phyloP scores from a whole-genome alignment of 805 yeast genomes.

The Saccharomycopsis oosterbeekiorum region DNA sequence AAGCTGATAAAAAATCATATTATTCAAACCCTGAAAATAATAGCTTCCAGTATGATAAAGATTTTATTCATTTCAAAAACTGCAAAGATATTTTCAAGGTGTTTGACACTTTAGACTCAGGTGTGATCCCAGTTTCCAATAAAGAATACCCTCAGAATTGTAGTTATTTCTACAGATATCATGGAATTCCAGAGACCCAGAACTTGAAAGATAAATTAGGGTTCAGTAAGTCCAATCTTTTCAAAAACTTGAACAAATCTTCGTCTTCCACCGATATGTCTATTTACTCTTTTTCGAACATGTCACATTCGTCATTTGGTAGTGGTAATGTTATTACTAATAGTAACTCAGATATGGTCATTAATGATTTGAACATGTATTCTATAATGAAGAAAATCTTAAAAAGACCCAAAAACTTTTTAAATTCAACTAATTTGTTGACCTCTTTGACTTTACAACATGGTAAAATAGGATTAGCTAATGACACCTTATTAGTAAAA shows the following conservation, averaged over 20 bases:
- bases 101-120: conserved; percentile 15
- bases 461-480: conserved; percentile 17
- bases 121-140: conserved; percentile 14
- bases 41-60: conserved; percentile 5
- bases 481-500: conserved; percentile 8
- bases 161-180: conserved; percentile 12
- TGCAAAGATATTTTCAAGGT: conserved; percentile 5
- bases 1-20: conserved; percentile 6
- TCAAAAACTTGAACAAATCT: conserved; percentile 1
- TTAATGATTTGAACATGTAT: conserved; percentile 11
- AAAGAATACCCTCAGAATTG: conserved; percentile 11
- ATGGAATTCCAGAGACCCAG: conserved; percentile 10
- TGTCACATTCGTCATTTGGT: neutral
- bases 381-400: conserved; percentile 9
- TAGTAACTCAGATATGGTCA: neutral
- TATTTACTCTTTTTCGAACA: neutral
- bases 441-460: conserved; percentile 16
- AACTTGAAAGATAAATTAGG: conserved; percentile 6
- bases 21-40: neutral
- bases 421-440: conserved; percentile 4
- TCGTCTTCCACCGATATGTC: conserved; percentile 3
- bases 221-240: conserved; percentile 6
- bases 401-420: conserved; percentile 6
- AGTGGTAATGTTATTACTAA: neutral
- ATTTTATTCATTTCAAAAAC: conserved; percentile 5